Evolutionary conservation across 2,329 filamentous ascomycete species (phyloP), one percentile per base, ranked within the genome.

Genomic region (Ascochyta rabiei): DNA sequence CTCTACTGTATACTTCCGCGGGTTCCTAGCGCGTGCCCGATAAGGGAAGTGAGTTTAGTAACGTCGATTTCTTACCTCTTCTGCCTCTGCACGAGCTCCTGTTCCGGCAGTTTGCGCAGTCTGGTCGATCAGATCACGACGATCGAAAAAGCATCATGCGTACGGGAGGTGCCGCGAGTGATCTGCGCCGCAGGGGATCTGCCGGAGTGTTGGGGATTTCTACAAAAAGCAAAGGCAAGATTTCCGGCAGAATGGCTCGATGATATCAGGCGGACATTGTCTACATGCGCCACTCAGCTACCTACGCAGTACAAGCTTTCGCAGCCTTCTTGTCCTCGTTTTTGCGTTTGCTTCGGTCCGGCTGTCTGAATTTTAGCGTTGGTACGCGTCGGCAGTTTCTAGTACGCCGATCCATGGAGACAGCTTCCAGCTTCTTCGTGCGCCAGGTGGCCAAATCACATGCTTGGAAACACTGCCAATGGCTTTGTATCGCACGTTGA

Each of bases 111-210:
- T 24, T 26, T 33, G 30, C 21, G 8, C 18, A 12, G 34, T 18
- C 8, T 13, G 33, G 16, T 8, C 24, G 15, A 18, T 15, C 9
- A 38, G 30, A 43, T n/a, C 28, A 13, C 9, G 13, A 6, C 18
- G 21, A 41, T 4, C 3, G 12, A 35, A 38, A 3, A 21, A 9
- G 30, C 15, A 18, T 33, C 24, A 38, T 37, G 39, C 15, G 16
- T 24, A 26, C 39, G 43, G 44, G 31, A 53, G 18, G 35, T 52
- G 18, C 48, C 42, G 49, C 15, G 7, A 28, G 12, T 12, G 42
- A 52, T 52, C 42, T 52, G 49, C 49, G 30, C 30, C 23, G 21
- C 21, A 23, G 12, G 44, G 8, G 35, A 41, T 28, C 26, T 53
- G 43, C 42, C 16, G 38, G 49, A 23, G 24, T n/a, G 23, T 18